phyloP scores from a whole-genome alignment of 164 flowering plant species.

The Vitis rupestris region DNA sequence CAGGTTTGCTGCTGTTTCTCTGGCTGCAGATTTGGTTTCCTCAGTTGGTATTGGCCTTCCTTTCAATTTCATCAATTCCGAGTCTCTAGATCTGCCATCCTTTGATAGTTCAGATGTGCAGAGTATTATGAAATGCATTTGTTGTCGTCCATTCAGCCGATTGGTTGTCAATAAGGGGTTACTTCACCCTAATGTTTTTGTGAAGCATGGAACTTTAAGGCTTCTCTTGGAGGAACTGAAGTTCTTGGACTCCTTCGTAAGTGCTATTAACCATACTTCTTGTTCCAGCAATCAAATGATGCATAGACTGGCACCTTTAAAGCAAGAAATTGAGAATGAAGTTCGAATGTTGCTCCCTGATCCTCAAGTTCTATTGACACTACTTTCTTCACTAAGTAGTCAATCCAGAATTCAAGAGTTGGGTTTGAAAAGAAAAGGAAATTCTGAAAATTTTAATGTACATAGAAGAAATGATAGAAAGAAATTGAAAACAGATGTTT shows the following conservation, averaged over 20 bases:
- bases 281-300: slow-evolving; percentile 11
- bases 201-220: slow-evolving; percentile 76
- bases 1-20: slow-evolving; percentile 75
- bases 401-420: slow-evolving; percentile 22
- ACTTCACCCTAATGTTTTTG: slow-evolving; percentile 65
- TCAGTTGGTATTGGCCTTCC: slow-evolving; percentile 38
- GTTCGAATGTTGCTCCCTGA: slow-evolving; percentile 69
- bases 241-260: slow-evolving; percentile 53
- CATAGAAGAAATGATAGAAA: slow-evolving; percentile 26
- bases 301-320: slow-evolving; percentile 45
- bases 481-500: slow-evolving; percentile 38
- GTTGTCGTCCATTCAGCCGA: slow-evolving; percentile 70
- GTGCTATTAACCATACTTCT: slow-evolving; percentile 29
- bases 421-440: slow-evolving; percentile 45
- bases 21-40: slow-evolving; percentile 75
- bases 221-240: slow-evolving; percentile 74
- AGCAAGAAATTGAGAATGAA: slow-evolving; percentile 65
- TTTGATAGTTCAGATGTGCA: slow-evolving; percentile 46
- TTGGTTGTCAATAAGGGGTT: slow-evolving; percentile 75
- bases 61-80: slow-evolving; percentile 35
- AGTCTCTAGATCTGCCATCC: slow-evolving; percentile 29
- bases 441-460: slow-evolving; percentile 23
- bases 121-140: slow-evolving; percentile 59
- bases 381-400: slow-evolving; percentile 52
- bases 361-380: slow-evolving; percentile 71